phyloP scores from a whole-genome alignment of 176 grass and related monocot species.

The Rhynchospora breviuscula region DNA sequence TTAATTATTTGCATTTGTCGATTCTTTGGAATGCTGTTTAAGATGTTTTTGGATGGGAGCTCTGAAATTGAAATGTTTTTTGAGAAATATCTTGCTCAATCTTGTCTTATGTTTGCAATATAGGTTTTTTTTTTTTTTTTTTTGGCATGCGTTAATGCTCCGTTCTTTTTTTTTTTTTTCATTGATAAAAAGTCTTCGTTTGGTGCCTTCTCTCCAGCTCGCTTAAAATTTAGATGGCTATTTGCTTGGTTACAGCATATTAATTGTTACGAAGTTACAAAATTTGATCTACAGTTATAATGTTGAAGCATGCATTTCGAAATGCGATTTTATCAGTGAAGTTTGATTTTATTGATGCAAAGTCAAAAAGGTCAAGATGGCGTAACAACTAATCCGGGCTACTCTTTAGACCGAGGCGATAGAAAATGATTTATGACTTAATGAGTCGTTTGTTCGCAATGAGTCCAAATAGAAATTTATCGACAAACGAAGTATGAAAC shows the following conservation, averaged over 20 bases:
- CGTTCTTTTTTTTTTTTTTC: neutral
- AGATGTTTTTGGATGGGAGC: conserved; percentile 18
- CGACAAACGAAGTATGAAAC: neutral
- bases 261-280: neutral
- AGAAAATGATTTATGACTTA: neutral
- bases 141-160: neutral
- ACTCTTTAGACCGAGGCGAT: neutral
- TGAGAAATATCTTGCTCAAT: neutral
- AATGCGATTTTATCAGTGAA: neutral
- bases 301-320: neutral
- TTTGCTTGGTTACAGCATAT: neutral
- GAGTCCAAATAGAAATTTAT: neutral
- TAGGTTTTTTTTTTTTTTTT: too few species aligned
- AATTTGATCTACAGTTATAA: neutral
- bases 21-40: conserved; percentile 30
- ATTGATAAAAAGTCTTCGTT: neutral
- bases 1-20: conserved; percentile 16
- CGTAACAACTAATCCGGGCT: neutral
- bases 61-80: neutral
- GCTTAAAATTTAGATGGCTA: neutral
- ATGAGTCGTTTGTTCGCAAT: neutral
- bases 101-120: neutral
- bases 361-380: neutral
- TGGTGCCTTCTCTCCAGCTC: neutral
- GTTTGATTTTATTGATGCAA: neutral